Conservation (phyloP, 805 yeast species). For the Saturnispora halmiae region DNA sequence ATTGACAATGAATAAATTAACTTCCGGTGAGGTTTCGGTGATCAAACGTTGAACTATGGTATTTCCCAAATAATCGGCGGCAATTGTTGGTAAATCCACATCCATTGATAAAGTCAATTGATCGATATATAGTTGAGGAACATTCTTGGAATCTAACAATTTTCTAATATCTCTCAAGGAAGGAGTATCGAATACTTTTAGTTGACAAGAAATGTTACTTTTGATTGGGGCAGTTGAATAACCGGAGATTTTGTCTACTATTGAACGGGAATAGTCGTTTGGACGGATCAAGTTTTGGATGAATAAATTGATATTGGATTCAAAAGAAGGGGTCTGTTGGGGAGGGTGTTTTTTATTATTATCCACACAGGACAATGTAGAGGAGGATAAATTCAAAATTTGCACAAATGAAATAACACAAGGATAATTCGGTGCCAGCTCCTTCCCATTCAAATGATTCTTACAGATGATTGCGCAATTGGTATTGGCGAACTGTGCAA, state of each 20-base stretch:
- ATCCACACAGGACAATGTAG: no score
- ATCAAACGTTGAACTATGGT: constrained; percentile 91
- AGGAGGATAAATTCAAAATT: constrained; percentile 30
- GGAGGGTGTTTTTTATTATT: no score
- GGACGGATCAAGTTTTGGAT: not conserved
- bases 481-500: constrained; percentile 62
- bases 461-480: constrained; percentile 76
- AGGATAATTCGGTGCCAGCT: constrained; percentile 68
- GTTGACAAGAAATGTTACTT: constrained; percentile 17
- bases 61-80: constrained; percentile 90
- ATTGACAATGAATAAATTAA: constrained; percentile 74
- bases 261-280: not conserved
- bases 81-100: constrained; percentile 80
- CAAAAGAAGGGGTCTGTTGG: not conserved
- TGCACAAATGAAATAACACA: constrained; percentile 82
- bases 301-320: not conserved
- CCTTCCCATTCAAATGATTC: constrained; percentile 71
- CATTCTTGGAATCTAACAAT: constrained; percentile 45
- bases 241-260: not conserved
- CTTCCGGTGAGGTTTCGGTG: constrained; percentile 55
- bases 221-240: not conserved
- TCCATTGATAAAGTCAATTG: constrained; percentile 76
- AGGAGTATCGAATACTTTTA: constrained; percentile 77
- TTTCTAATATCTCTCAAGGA: constrained; percentile 81
- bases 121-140: constrained; percentile 60